phyloP scores from a whole-genome alignment of 495 filamentous ascomycete genomes.

The Aspergillus sclerotiicarbonarius region DNA sequence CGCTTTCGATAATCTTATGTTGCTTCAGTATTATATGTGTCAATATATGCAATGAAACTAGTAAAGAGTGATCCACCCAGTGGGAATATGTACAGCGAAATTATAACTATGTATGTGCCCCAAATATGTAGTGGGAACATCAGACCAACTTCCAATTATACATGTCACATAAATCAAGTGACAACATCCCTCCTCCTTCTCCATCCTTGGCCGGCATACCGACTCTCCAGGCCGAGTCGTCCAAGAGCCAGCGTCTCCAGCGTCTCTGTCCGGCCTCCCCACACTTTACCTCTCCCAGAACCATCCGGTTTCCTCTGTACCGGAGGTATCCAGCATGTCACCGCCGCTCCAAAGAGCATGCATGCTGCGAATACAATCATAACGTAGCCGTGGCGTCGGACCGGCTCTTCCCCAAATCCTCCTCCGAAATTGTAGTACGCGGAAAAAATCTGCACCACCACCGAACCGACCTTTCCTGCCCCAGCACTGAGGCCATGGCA shows the following conservation, averaged over 20 bases:
- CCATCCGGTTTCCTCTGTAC: conserved; percentile 24
- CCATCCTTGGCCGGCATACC: conserved; percentile 24
- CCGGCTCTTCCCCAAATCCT: conserved; percentile 29
- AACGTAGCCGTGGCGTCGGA: conserved; percentile 41
- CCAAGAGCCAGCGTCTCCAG: conserved; percentile 43
- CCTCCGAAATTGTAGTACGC: conserved; percentile 43
- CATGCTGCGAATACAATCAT: conserved; percentile 46
- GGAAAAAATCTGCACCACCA: conserved; percentile 54
- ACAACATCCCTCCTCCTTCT: not conserved
- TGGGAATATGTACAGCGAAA: too few relatives aligned
- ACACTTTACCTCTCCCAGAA: conserved; percentile 28
- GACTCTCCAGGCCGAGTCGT: conserved; percentile 38
- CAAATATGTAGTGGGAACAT: too few relatives aligned
- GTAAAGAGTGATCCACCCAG: too few relatives aligned
- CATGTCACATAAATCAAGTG: not conserved
- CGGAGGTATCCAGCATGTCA: conserved; percentile 47
- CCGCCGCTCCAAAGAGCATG: conserved; percentile 45
- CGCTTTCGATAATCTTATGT: not conserved
- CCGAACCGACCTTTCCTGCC: conserved; percentile 56
- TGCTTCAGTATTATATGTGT: not conserved
- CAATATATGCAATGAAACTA: not conserved
- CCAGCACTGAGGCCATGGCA: conserved; percentile 57
- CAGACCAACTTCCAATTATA: not conserved
- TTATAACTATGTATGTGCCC: too few relatives aligned
- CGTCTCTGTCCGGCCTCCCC: conserved; percentile 42